Evolutionary conservation across 83 land plant species (phyloP).

Genomic region (Diphasiastrum complanatum): DNA sequence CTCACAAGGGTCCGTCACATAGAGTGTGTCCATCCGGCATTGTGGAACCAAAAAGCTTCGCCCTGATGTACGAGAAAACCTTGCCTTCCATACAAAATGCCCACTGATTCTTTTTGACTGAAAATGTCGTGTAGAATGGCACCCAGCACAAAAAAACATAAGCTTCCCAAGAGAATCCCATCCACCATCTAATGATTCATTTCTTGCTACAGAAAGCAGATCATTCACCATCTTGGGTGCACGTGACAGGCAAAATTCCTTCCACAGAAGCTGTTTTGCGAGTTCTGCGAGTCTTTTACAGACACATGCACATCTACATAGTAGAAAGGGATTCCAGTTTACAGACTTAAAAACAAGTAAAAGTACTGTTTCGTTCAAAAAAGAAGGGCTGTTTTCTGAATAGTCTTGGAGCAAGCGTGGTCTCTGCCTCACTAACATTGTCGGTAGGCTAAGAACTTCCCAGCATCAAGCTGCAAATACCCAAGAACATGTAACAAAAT

Average conservation of each 20-base stretch:
- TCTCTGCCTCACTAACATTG: no score
- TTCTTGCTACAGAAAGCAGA: slow-evolving; percentile 54
- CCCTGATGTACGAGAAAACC: slow-evolving; percentile 87
- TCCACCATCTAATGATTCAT: slow-evolving; percentile 53
- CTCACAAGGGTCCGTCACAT: slow-evolving; percentile 88
- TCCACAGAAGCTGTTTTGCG: slow-evolving; percentile 73
- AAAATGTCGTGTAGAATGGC: slow-evolving; percentile 37
- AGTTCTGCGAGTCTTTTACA: slow-evolving; percentile 77
- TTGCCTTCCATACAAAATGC: slow-evolving; percentile 70
- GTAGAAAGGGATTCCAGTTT: slow-evolving; percentile 80
- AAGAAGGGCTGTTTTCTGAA: no score
- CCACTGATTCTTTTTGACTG: slow-evolving; percentile 43
- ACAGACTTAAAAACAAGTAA: slow-evolving; percentile 49
- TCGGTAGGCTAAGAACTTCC: no score
- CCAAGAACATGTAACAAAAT: no score
- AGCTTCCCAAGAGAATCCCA: slow-evolving; percentile 92
- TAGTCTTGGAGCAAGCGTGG: no score
- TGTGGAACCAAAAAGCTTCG: slow-evolving; percentile 64
- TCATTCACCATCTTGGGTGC: slow-evolving; percentile 93
- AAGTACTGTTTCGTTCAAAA: slow-evolving; percentile 60
- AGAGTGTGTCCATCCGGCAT: slow-evolving; percentile 68
- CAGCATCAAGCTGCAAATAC: no score
- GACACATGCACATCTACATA: slow-evolving; percentile 56
- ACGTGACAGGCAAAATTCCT: slow-evolving; percentile 74
- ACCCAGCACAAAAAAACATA: slow-evolving; percentile 78